phyloP scores from a whole-genome alignment of 768 basidiomycete species.

The Ramaria sp. region DNA sequence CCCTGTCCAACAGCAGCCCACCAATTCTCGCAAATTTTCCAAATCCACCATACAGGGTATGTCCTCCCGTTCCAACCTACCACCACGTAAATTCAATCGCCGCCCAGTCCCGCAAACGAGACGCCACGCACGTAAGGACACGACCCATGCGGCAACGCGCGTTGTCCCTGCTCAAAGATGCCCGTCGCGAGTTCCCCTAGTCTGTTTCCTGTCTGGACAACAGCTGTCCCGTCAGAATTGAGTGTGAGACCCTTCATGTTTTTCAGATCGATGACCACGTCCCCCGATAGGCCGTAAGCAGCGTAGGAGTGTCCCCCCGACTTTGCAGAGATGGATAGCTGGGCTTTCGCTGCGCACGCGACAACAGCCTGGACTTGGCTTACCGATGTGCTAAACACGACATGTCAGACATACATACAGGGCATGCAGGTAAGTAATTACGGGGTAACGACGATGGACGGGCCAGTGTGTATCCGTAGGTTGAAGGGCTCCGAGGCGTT shows the following conservation, averaged over 20 bases:
- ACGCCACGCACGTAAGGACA: conserved; percentile 27
- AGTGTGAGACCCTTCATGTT: conserved; percentile 31
- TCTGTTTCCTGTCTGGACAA: conserved; percentile 34
- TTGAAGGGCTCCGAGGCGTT: neutral
- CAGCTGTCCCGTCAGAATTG: conserved; percentile 24
- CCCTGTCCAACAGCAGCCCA: conserved; percentile 41
- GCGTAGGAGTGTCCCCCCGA: conserved; percentile 34
- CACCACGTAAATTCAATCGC: too few species aligned
- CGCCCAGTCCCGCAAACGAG: conserved; percentile 16
- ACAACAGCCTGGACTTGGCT: conserved; percentile 1
- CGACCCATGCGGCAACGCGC: conserved; percentile 41
- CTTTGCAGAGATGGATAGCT: conserved; percentile 1
- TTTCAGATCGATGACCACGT: conserved; percentile 35
- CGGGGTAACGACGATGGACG: neutral
- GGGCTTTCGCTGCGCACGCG: neutral
- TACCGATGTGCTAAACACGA: neutral
- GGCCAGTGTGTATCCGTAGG: neutral
- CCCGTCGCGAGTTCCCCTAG: conserved; percentile 37
- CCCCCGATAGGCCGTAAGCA: conserved; percentile 37
- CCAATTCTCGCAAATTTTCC: conserved; percentile 39
- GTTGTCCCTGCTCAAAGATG: conserved; percentile 27
- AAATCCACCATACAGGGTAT: conserved; percentile 39
- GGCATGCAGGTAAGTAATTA: neutral
- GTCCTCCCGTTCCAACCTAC: conserved; percentile 36
- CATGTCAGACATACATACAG: too few species aligned